Conservation (phyloP, 371 early-diverging fungal genomes). For the Rhizomucor miehei region DNA sequence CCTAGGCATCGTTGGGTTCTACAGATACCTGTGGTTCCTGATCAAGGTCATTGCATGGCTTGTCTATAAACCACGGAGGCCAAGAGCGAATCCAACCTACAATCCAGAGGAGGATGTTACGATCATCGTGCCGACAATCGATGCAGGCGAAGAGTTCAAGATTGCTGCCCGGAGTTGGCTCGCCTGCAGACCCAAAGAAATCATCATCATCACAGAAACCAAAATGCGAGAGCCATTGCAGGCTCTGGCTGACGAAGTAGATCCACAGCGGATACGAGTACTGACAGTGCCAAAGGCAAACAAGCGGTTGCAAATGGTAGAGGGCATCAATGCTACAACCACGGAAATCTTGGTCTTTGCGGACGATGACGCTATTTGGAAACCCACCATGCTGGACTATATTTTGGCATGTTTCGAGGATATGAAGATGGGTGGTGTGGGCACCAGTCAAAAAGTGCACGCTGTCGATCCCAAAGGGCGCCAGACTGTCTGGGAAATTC, state of each 20-base stretch:
- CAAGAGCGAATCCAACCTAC: slow-evolving; percentile 51
- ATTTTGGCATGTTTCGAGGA: slow-evolving; percentile 72
- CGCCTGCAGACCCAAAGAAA: slow-evolving; percentile 59
- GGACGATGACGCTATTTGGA: slow-evolving; percentile 76
- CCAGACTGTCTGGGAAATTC: slow-evolving; percentile 70
- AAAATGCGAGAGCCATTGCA: slow-evolving; percentile 52
- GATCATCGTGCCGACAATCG: slow-evolving; percentile 71
- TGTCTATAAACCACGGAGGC: slow-evolving; percentile 45
- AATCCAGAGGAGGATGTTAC: slow-evolving; percentile 60
- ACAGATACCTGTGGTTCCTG: slow-evolving; percentile 67
- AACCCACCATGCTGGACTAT: slow-evolving; percentile 57
- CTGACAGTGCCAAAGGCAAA: slow-evolving; percentile 58
- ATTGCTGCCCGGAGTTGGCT: slow-evolving; percentile 71
- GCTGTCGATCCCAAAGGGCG: slow-evolving; percentile 49
- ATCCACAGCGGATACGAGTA: slow-evolving; percentile 46
- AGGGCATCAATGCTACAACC: slow-evolving; percentile 61
- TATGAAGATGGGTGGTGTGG: slow-evolving; percentile 69
- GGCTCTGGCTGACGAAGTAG: slow-evolving; percentile 49
- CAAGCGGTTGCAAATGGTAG: slow-evolving; percentile 71
- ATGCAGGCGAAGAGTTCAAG: slow-evolving; percentile 72
- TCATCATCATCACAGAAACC: slow-evolving; percentile 56
- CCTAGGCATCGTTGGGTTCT: slow-evolving; percentile 68
- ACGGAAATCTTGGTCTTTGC: slow-evolving; percentile 68
- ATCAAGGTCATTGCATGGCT: slow-evolving; percentile 55
- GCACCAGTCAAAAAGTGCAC: slow-evolving; percentile 65